Base-by-base conservation (phyloP, 1,284 basidiomycete genomes). In the Heimioporus retisporus region DNA sequence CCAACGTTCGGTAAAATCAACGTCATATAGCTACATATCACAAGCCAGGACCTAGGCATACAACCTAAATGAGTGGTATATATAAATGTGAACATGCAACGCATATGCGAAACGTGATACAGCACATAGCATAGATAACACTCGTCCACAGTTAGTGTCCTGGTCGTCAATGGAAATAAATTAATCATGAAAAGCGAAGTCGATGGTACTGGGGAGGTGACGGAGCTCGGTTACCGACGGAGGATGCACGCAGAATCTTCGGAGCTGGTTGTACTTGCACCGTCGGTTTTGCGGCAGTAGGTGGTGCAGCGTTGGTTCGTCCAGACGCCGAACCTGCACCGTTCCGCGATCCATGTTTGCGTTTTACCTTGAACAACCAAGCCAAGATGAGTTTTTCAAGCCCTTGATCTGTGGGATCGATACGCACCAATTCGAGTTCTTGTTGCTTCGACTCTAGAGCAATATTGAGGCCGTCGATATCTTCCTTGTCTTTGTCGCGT, bases 381-480 rank as follows among this genome's bases (percentile, higher is more conserved):
- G 44, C 23, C 15, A 60, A 28, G 43, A 13, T 68, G 4, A 67
- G n/a, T 23, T 13, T 53, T 15, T 43, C 43, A 46, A 18, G 55
- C 55, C 44, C 21, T 16, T 15, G 8, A 19, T 44, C 13, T 43
- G 14, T 11, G 42, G 6, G 25, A 53, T 55, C 15, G 65, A 63
- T 67, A 84, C 92, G 70, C 64, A 96, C 95, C 80, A 95, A 76
- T 75, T 96, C 94, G 31, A 97, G 82, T 76, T 96, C 95, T 75
- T 96, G 94, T 75, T 96, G 95, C 80, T 96, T 96, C 28, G 94
- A 90, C 78, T 96, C 94, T 66, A 96, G 79, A 1, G 94, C 95
- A 54, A 95, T 93, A 73, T 96, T 96, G 69, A 96, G 81, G 50
- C 93, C 92, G 62, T 88, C 82, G 55, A 93, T 80, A 76, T 96